Conservation (phyloP, 169 alveolate genomes). For the Plasmodium relictum region DNA sequence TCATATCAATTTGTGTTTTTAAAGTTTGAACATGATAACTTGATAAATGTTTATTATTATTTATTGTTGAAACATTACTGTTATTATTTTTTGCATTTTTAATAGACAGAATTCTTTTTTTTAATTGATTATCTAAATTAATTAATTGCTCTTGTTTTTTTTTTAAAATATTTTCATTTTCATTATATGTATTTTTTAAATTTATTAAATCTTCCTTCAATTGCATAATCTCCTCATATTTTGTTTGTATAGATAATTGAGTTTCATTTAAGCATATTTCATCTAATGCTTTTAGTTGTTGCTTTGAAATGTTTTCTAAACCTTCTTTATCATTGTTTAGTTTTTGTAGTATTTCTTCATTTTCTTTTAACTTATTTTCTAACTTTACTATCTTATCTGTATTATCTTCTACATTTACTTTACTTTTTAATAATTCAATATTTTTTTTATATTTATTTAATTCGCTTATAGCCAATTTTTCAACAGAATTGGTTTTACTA, state of each 20-base stretch:
- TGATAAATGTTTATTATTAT: slow-evolving; percentile 28
- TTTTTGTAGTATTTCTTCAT: slow-evolving; percentile 72
- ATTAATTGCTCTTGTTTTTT: slow-evolving; percentile 72
- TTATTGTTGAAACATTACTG: slow-evolving; percentile 10
- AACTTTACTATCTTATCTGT: slow-evolving; percentile 68
- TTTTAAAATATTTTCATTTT: slow-evolving; percentile 55
- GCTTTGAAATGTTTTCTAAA: slow-evolving; percentile 54
- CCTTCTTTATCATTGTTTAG: slow-evolving; percentile 65
- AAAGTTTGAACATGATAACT: slow-evolving; percentile 51
- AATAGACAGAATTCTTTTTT: slow-evolving; percentile 48
- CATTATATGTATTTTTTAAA: slow-evolving; percentile 41
- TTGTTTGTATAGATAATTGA: slow-evolving; percentile 73
- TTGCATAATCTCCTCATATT: slow-evolving; percentile 68
- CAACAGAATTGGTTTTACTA: slow-evolving; percentile 42
- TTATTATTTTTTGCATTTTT: slow-evolving; percentile 43
- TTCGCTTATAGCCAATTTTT: slow-evolving; percentile 62
- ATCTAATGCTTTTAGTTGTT: slow-evolving; percentile 69
- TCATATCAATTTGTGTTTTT: slow-evolving; percentile 70
- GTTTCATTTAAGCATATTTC: slow-evolving; percentile 72
- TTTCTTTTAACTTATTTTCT: slow-evolving; percentile 67
- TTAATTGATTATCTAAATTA: slow-evolving; percentile 58
- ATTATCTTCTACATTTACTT: slow-evolving; percentile 70
- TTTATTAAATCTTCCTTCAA: slow-evolving; percentile 59
- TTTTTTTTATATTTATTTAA: slow-evolving; percentile 64
- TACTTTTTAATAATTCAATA: slow-evolving; percentile 64